Percentiles rank a stretch among this genome's conserved stretches.
phyloP scores from a whole-genome alignment of 768 basidiomycete species.

The Suillus plorans region DNA sequence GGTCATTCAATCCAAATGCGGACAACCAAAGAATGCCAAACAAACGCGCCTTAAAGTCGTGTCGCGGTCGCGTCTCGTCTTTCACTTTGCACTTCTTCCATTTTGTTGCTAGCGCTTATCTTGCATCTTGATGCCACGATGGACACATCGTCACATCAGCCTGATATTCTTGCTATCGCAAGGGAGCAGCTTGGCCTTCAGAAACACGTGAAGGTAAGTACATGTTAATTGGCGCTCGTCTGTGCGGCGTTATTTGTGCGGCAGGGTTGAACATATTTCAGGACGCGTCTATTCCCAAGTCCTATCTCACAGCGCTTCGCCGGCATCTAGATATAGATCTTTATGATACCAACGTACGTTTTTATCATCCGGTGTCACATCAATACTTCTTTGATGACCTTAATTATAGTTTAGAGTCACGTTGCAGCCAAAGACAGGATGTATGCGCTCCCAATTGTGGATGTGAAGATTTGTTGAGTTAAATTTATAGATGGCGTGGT shows the following conservation, averaged over 20 bases:
- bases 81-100: neutral
- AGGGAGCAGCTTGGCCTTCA: constrained; percentile 15
- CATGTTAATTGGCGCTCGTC: constrained; percentile 6
- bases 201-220: constrained; percentile 11
- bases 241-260: constrained; percentile 4
- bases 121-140: neutral
- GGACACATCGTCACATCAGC: neutral
- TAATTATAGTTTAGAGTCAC: constrained; percentile 37
- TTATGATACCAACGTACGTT: constrained; percentile 22
- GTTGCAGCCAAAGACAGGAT: constrained; percentile 36
- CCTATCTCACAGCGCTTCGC: constrained; percentile 22
- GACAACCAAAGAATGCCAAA: constrained; percentile 5
- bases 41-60: constrained; percentile 11
- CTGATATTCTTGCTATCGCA: constrained; percentile 9
- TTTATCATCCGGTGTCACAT: neutral
- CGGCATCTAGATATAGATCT: constrained; percentile 17
- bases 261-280: neutral
- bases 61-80: neutral
- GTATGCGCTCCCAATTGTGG: constrained; percentile 31
- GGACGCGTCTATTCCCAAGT: constrained; percentile 13
- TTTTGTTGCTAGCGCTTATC: neutral
- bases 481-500: constrained; percentile 38
- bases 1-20: neutral
- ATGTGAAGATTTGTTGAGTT: constrained; percentile 9
- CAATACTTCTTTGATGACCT: neutral